Base-by-base conservation (phyloP, 2,329 filamentous ascomycete genomes). In the Colletotrichum tofieldiae region DNA sequence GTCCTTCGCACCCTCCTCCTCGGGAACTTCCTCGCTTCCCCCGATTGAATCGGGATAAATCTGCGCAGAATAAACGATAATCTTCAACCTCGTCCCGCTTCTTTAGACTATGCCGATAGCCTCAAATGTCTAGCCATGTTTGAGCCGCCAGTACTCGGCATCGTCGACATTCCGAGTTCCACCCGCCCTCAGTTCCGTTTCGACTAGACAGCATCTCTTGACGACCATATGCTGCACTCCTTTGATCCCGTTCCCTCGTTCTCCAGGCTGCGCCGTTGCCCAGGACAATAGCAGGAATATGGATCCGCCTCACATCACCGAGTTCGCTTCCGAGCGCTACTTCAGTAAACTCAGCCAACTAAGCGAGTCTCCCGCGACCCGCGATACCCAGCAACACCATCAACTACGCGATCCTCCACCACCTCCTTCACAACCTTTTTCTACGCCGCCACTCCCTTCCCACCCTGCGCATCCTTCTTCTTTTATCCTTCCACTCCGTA, bases 311-410 rank as follows among this genome's bases (percentile, higher is more conserved):
- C 90, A 91, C 75, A 85, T 90, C 73, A 91, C 90, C 72, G 90
- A 92, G 80, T 92, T 92, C 81, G 90, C 89, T 73, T 92, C 90
- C 55, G 85, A 89, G 80, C 88, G 88, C 75, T 92, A 91, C 78
- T 90, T 91, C 75, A 86, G 87, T 66, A 92, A 92, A 81, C 80
- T 92, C 73, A 86, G 83, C 69, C 87, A 90, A 81, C 86, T 83
- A 76, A 88, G 82, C 79, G 86, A 74, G 29, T 60, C 69, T 16
- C 49, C 69, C 14, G 14, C 32, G 16, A 51, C 29, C 51, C 66
- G 67, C 20, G 67, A 75, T 58, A 55, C 49, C 5, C 56, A 62
- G 29, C 20, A 45, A 12, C 18, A 47, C 29, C 51, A 60, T 26
- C 70, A 60, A 39, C 52, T 41, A 37, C 66, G 62, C 55, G 71